phyloP scores from a whole-genome alignment of 2,329 filamentous ascomycete species.

The Fusarium xylarioides region DNA sequence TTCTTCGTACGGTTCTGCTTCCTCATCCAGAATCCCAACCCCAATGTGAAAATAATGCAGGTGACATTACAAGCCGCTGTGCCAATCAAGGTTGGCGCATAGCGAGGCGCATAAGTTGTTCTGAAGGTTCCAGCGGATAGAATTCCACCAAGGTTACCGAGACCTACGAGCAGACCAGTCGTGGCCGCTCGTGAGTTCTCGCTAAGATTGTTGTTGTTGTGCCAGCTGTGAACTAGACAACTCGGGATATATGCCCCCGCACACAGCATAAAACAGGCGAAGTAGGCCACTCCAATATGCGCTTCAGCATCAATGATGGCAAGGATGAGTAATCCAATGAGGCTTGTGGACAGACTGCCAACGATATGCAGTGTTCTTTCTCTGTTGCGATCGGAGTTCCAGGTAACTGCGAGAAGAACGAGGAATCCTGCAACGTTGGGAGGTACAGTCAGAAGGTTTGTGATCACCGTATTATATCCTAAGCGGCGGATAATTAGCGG shows the following conservation, averaged over 20 bases:
- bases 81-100: constrained; percentile 56
- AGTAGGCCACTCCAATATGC: constrained; percentile 54
- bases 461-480: neutral
- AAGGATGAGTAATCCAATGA: neutral
- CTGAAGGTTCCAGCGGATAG: constrained; percentile 57
- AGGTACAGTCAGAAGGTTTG: neutral
- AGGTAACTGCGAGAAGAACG: neutral
- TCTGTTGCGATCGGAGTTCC: neutral
- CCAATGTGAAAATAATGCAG: constrained; percentile 31
- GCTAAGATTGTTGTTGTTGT: constrained; percentile 62
- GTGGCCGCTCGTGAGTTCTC: constrained; percentile 58
- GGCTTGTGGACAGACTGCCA: neutral
- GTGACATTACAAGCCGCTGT: constrained; percentile 48
- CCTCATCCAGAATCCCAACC: constrained; percentile 12
- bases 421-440: neutral
- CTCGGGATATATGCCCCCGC: constrained; percentile 56
- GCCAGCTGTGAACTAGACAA: constrained; percentile 59
- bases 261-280: constrained; percentile 59
- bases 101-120: constrained; percentile 58
- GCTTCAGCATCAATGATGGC: neutral
- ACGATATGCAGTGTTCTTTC: neutral
- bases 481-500: neutral
- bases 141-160: constrained; percentile 60
- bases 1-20: neutral
- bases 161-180: constrained; percentile 57